A percentile compares a stretch with the other conserved stretches of the same genome.
phyloP scores from a whole-genome alignment of 2,329 filamentous ascomycete genomes.

The Ophiostoma montium region DNA sequence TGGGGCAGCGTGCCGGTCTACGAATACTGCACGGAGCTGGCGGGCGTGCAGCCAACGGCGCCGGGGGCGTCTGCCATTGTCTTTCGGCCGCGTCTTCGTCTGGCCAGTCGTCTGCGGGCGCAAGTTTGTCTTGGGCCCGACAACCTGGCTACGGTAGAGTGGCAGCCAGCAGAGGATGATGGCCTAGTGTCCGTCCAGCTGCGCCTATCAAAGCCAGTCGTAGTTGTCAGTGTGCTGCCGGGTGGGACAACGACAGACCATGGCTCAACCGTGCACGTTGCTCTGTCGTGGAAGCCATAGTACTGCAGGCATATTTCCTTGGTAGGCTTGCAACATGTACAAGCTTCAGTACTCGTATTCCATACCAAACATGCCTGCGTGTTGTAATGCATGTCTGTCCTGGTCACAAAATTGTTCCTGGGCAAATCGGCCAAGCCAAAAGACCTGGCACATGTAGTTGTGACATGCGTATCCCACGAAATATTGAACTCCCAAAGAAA shows the following conservation, averaged over 20 bases:
- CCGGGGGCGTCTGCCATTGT: slow-evolving; percentile 14
- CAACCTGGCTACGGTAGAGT: slow-evolving; percentile 16
- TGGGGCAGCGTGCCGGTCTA: slow-evolving; percentile 29
- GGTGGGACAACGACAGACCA: background rate
- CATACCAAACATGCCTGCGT: too few relatives aligned
- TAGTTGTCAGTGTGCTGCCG: background rate
- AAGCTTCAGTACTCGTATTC: too few relatives aligned
- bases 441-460: too few relatives aligned
- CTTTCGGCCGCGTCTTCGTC: slow-evolving; percentile 18
- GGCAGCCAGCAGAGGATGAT: slow-evolving; percentile 6
- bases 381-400: too few relatives aligned
- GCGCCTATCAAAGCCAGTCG: background rate
- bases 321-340: too few relatives aligned
- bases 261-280: background rate
- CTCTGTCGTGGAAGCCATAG: background rate
- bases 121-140: slow-evolving; percentile 15
- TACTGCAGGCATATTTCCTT: background rate
- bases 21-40: slow-evolving; percentile 25
- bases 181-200: background rate
- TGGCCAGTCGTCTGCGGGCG: slow-evolving; percentile 15
- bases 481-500: too few relatives aligned
- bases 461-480: too few relatives aligned
- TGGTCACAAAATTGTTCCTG: too few relatives aligned
- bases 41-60: slow-evolving; percentile 11
- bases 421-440: too few relatives aligned